Base-by-base conservation (phyloP, 2,329 filamentous ascomycete species). In the Shiraia bambusicola region DNA sequence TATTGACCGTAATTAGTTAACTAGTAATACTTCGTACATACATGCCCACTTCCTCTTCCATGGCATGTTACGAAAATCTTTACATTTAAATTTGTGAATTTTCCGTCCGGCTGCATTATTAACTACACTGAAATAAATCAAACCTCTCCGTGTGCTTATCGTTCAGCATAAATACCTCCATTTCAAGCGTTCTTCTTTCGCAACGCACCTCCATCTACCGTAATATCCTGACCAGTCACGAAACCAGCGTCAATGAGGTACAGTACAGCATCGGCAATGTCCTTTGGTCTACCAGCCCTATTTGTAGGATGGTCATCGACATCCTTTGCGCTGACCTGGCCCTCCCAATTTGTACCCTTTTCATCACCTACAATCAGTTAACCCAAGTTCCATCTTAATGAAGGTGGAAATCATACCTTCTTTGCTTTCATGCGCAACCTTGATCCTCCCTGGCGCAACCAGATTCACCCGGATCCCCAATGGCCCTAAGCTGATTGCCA, bases 391-490 rank as follows among this genome's bases (percentile, higher is more conserved):
- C 6, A 26, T 14, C n/a, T 6, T 3, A 2, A 14, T 35, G 19
- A n/a, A 12, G 17, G 14, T 14, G 13, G 17, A 8, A 4, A 13
- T 8, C 17, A 14, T 41, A 35, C 38, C 73, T 27, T 69, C 63
- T 42, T 65, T 70, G 48, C 70, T 68, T 63, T 76, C 74, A 49
- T 76, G 73, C n/a, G 65, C 63, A 7, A 69, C 72, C 55, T 73
- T 74, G 58, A 75, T 72, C 35, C 72, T 60, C 2, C 74, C 73
- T 0, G 74, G 73, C 4, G 72, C 69, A 24, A 76, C 65, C n/a
- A 72, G 52, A 43, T 77, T 79, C 19, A 76, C 72, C 2, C 74
- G 64, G 27, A 79, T 70, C 2, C 71, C 69, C 22, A 71, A 59
- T 17, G 62, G 58, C 4, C 68, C 69, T 24, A 78, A 57, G 35